phyloP scores from a whole-genome alignment of 2,329 filamentous ascomycete genomes.

The Ambrosiella xylebori region DNA sequence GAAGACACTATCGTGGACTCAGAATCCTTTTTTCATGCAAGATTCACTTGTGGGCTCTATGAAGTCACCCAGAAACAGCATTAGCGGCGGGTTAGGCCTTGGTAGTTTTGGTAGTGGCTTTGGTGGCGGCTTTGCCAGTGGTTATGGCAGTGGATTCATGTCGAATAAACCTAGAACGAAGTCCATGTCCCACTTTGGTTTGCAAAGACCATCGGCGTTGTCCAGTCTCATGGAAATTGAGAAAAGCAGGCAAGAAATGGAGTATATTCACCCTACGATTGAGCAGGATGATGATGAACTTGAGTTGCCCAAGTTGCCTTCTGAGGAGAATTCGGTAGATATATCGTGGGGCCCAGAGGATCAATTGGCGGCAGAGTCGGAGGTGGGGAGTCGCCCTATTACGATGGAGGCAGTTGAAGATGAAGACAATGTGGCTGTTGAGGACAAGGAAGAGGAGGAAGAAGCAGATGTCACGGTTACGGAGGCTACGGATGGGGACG shows the following conservation, averaged over 20 bases:
- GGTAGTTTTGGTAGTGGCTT: background rate
- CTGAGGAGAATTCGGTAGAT: background rate
- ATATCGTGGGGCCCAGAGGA: conserved; percentile 10
- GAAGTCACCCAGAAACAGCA: background rate
- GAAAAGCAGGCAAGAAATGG: background rate
- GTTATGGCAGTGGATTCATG: background rate
- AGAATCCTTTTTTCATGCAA: conserved; percentile 12
- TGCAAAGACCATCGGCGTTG: conserved; percentile 1
- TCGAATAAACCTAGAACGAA: background rate
- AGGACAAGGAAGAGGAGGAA: background rate
- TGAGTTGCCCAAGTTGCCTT: conserved; percentile 1
- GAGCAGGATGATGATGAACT: conserved; percentile 4
- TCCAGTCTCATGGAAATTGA: conserved; percentile 2
- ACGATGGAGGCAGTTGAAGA: background rate
- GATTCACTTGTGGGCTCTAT: conserved; percentile 6
- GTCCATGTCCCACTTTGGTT: conserved; percentile 4
- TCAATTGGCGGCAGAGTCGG: conserved; percentile 9
- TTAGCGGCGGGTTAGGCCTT: no score
- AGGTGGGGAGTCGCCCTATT: background rate
- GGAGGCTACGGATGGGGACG: background rate
- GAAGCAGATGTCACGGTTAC: background rate
- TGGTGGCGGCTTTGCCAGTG: background rate
- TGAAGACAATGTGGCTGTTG: background rate
- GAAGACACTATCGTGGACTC: conserved; percentile 1
- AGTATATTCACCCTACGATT: conserved; percentile 7